Conservation (phyloP, 1,284 basidiomycete genomes). For the Ceratobasidium sp. region DNA sequence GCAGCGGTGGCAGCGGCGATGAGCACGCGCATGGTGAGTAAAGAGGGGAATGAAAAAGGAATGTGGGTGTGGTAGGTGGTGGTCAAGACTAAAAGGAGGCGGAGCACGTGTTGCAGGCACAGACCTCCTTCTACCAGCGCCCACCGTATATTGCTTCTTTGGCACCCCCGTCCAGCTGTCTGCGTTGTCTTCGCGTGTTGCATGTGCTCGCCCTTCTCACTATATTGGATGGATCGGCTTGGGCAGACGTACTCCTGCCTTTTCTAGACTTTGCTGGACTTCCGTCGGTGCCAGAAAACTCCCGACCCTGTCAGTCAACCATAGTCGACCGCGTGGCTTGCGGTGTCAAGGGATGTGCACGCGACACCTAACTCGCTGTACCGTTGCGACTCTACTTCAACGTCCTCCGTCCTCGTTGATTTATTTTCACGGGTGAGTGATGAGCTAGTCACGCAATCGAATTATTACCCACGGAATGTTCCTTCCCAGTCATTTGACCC, state of each 20-base stretch:
- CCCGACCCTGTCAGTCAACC: background rate
- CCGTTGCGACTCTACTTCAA: background rate
- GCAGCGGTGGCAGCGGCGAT: slow-evolving; percentile 2
- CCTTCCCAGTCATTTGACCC: background rate
- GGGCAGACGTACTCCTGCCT: background rate
- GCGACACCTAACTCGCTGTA: background rate
- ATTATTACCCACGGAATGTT: background rate
- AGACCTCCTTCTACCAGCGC: background rate
- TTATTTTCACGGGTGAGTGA: no score
- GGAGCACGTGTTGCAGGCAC: background rate
- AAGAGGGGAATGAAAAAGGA: background rate
- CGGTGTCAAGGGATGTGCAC: background rate
- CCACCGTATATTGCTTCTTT: background rate
- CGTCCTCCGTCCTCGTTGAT: slow-evolving; percentile 1
- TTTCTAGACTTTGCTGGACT: background rate
- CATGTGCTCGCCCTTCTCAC: background rate
- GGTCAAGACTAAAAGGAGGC: background rate
- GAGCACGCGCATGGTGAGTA: background rate
- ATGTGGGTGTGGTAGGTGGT: background rate
- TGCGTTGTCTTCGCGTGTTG: background rate
- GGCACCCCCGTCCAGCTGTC: background rate
- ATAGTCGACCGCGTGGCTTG: slow-evolving; percentile 1
- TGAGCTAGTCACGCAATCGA: background rate
- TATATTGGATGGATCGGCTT: background rate
- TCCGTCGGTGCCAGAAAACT: background rate